phyloP scores from a whole-genome alignment of 2,329 filamentous ascomycete species.

The Colletotrichum theobromicola region DNA sequence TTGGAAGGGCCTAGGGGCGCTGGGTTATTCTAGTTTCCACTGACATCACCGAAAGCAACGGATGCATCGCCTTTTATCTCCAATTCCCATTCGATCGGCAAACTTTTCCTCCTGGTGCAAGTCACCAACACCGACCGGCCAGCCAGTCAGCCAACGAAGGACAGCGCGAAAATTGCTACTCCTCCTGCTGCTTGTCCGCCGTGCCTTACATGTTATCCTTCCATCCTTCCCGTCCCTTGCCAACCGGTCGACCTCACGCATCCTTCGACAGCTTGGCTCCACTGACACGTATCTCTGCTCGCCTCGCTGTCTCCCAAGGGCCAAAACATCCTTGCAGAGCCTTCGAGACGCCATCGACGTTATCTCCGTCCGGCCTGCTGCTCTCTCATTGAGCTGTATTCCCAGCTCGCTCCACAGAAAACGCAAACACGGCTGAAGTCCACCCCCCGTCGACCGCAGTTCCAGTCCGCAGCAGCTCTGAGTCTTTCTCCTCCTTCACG shows the following conservation, averaged over 20 bases:
- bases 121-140: neutral
- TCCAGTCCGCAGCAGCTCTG: neutral
- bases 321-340: neutral
- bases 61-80: slow-evolving; percentile 16
- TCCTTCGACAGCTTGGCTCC: neutral
- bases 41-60: slow-evolving; percentile 22
- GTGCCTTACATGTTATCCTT: neutral
- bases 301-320: neutral
- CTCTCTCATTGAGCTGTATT: neutral
- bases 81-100: slow-evolving; percentile 6
- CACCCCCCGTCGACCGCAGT: neutral
- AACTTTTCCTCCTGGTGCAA: neutral
- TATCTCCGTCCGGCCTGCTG: neutral
- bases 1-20: neutral
- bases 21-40: slow-evolving; percentile 8
- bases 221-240: neutral
- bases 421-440: neutral
- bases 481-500: neutral
- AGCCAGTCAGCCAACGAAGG: neutral
- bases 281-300: neutral
- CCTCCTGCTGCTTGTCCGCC: neutral
- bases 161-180: neutral
- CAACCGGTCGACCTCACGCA: neutral
- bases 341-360: neutral
- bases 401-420: slow-evolving; percentile 6